Evolutionary conservation across 306 rosid genomes (phyloP).

Genomic region (Alnus glutinosa): DNA sequence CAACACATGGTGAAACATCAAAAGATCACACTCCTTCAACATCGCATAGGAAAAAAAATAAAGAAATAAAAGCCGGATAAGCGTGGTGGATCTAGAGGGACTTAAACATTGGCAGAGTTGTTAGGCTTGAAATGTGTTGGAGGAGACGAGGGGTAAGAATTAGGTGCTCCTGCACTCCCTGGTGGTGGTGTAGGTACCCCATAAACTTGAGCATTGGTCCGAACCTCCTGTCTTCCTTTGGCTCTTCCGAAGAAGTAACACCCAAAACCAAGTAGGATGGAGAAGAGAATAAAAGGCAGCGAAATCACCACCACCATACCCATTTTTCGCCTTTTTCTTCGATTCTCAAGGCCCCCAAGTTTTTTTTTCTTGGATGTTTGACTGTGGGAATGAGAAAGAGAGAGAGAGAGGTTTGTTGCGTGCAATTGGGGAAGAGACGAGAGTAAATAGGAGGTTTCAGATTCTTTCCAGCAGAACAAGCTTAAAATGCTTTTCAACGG

Average conservation of each 20-base stretch:
- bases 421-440: too few species aligned
- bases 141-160: constrained; percentile 36
- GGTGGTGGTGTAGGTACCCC: constrained; percentile 81
- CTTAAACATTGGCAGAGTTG: constrained; percentile 47
- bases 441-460: too few species aligned
- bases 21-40: too few species aligned
- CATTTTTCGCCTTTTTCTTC: constrained; percentile 37
- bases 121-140: constrained; percentile 46
- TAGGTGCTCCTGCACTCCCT: constrained; percentile 16
- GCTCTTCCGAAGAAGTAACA: constrained; percentile 76
- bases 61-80: not conserved
- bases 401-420: too few species aligned
- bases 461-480: too few species aligned
- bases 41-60: too few species aligned
- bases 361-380: too few species aligned
- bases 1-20: too few species aligned
- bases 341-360: too few species aligned
- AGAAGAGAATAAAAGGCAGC: constrained; percentile 74
- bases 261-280: constrained; percentile 73
- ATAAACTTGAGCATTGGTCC: constrained; percentile 61
- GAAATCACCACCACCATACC: constrained; percentile 89
- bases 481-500: too few species aligned
- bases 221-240: constrained; percentile 61
- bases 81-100: not conserved
- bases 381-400: too few species aligned